Evolutionary conservation across 306 rosid genomes (phyloP).

Genomic region (Delonix regia): DNA sequence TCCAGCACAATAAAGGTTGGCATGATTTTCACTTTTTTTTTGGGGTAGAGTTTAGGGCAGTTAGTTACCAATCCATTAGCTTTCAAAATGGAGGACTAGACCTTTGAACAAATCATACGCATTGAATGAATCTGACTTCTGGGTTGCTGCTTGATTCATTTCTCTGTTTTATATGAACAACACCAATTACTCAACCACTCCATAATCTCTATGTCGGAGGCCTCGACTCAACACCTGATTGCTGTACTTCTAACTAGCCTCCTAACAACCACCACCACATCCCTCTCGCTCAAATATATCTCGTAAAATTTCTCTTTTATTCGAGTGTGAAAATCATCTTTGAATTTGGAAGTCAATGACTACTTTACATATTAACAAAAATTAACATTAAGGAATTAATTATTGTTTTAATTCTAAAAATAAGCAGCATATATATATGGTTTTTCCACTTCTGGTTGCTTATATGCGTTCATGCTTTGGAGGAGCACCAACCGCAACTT

Average conservation of each 20-base stretch:
- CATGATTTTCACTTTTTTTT: background rate
- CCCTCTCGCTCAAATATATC: background rate
- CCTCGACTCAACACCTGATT: background rate
- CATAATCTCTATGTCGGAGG: background rate
- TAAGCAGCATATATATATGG: no score
- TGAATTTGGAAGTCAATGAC: background rate
- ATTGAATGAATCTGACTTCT: background rate
- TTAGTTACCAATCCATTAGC: background rate
- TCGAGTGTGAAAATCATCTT: no score
- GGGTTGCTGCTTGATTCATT: background rate
- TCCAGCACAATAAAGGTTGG: no score
- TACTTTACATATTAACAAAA: background rate
- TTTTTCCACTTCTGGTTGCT: background rate
- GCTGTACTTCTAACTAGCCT: background rate
- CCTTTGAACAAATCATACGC: conserved; percentile 13
- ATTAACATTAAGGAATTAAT: background rate
- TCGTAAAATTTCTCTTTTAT: no score
- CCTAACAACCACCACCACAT: conserved; percentile 7
- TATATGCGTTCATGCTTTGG: background rate
- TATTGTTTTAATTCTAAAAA: no score
- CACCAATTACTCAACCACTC: background rate
- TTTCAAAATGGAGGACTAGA: background rate
- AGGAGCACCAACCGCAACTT: conserved; percentile 14
- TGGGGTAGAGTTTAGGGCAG: background rate
- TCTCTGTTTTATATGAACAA: background rate